These are phyloP conservation scores for Fusarium sp. DNA, from an alignment of 2,329 filamentous ascomycete genomes.

Conservation along the genomic window DNA sequence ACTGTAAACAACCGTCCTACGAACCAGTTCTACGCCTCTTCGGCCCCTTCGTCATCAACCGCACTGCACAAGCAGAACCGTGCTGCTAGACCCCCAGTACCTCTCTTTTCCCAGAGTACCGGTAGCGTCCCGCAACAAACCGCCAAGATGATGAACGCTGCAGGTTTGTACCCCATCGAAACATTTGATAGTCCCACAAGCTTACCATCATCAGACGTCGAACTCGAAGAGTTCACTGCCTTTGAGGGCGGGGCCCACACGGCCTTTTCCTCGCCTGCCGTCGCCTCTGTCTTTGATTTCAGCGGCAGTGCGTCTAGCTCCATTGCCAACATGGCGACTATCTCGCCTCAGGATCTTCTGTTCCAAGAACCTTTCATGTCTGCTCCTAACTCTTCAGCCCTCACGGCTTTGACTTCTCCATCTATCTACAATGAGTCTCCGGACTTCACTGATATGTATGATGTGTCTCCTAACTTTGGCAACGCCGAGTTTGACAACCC, in stretches of 20 bases:
- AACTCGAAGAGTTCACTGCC: slow-evolving; percentile 68
- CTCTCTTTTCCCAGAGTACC: slow-evolving; percentile 73
- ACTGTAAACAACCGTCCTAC: slow-evolving; percentile 65
- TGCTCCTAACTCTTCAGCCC: slow-evolving; percentile 82
- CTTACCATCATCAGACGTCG: slow-evolving; percentile 63
- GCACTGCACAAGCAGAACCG: slow-evolving; percentile 66
- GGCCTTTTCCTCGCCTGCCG: slow-evolving; percentile 65
- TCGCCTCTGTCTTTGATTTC: slow-evolving; percentile 64
- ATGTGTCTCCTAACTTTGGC: slow-evolving; percentile 82
- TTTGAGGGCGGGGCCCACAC: slow-evolving; percentile 65
- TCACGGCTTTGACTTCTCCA: slow-evolving; percentile 88
- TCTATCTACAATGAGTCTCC: slow-evolving; percentile 83
- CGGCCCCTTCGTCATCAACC: slow-evolving; percentile 70
- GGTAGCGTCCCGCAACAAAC: slow-evolving; percentile 63
- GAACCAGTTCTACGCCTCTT: slow-evolving; percentile 74
- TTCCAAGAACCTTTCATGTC: slow-evolving; percentile 77
- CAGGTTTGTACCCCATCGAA: slow-evolving; percentile 48
- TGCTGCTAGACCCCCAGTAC: slow-evolving; percentile 74
- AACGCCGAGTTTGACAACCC: slow-evolving; percentile 65
- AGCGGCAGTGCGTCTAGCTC: slow-evolving; percentile 61
- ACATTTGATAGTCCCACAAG: slow-evolving; percentile 33
- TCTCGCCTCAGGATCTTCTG: slow-evolving; percentile 86
- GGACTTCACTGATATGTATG: slow-evolving; percentile 74
- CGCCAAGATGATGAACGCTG: slow-evolving; percentile 59
- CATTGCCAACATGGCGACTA: slow-evolving; percentile 71